phyloP scores from a whole-genome alignment of 345 rosid genomes.

The Jatropha curcas region DNA sequence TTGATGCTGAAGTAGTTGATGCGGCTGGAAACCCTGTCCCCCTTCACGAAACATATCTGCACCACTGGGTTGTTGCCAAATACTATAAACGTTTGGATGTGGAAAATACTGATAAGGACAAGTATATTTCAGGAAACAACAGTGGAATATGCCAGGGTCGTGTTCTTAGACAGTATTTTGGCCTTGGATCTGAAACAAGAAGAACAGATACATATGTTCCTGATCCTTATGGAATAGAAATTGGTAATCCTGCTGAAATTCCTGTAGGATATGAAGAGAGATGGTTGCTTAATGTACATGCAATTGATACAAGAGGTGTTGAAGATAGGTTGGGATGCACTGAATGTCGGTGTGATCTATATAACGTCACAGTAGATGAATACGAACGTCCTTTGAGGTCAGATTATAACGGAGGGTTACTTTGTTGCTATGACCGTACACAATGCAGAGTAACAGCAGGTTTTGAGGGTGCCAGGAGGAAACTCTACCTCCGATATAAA shows the following conservation, averaged over 20 bases:
- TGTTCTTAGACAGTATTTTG: conserved; percentile 54
- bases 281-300: conserved; percentile 83
- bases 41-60: conserved; percentile 79
- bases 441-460: conserved; percentile 64
- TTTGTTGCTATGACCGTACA: conserved; percentile 65
- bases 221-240: conserved; percentile 81
- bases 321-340: conserved; percentile 72
- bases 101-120: conserved; percentile 1
- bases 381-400: conserved; percentile 50
- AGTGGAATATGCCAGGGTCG: conserved; percentile 60
- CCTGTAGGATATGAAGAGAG: conserved; percentile 68
- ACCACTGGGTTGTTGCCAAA: conserved; percentile 72
- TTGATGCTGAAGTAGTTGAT: conserved; percentile 67
- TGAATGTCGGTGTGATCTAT: conserved; percentile 73
- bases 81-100: conserved; percentile 42
- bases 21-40: conserved; percentile 64
- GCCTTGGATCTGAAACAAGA: conserved; percentile 87
- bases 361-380: conserved; percentile 62
- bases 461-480: conserved; percentile 47
- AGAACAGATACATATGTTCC: conserved; percentile 61
- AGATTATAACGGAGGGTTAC: conserved; percentile 64
- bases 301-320: conserved; percentile 82
- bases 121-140: conserved; percentile 45
- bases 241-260: conserved; percentile 59
- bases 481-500: conserved; percentile 59